Evolutionary conservation across 805 yeast genomes (phyloP).

Genomic region (Ogataea allantospora): DNA sequence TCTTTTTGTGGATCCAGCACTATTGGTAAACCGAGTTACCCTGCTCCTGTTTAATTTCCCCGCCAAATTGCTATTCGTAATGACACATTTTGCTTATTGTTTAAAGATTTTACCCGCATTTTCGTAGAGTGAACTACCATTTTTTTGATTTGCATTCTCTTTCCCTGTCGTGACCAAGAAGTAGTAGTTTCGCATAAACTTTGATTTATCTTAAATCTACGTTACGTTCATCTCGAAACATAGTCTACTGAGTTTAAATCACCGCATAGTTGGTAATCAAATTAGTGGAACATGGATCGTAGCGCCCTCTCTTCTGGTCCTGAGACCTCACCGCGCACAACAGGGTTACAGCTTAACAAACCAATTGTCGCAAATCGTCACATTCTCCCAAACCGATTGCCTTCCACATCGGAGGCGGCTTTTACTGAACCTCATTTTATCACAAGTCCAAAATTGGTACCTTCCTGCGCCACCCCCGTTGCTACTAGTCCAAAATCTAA

Average conservation of each 20-base stretch:
- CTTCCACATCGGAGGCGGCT: constrained; percentile 21
- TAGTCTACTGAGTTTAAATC: neutral
- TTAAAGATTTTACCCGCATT: constrained; percentile 3
- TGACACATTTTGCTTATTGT: constrained; percentile 6
- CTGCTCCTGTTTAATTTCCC: constrained; percentile 3
- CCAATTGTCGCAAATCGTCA: constrained; percentile 23
- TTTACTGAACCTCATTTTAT: constrained; percentile 13
- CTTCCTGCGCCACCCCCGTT: constrained; percentile 7
- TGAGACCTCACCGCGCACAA: constrained; percentile 18
- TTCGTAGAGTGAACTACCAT: constrained; percentile 5
- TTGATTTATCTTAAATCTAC: too few species aligned
- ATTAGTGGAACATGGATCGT: constrained; percentile 1
- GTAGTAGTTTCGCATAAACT: neutral
- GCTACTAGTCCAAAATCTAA: constrained; percentile 15
- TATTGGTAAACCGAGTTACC: neutral
- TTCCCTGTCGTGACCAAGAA: neutral
- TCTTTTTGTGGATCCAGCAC: too few species aligned
- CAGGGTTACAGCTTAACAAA: constrained; percentile 14
- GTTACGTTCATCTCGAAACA: too few species aligned
- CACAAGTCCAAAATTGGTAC: constrained; percentile 18
- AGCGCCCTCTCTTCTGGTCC: constrained; percentile 4
- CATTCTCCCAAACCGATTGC: constrained; percentile 24
- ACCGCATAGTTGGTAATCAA: neutral
- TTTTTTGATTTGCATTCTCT: neutral
- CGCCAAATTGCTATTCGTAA: constrained; percentile 5